A percentile compares a stretch with the other conserved stretches of the same genome.
phyloP scores from a whole-genome alignment of 768 basidiomycete genomes.

The Naganishia kalamii region DNA sequence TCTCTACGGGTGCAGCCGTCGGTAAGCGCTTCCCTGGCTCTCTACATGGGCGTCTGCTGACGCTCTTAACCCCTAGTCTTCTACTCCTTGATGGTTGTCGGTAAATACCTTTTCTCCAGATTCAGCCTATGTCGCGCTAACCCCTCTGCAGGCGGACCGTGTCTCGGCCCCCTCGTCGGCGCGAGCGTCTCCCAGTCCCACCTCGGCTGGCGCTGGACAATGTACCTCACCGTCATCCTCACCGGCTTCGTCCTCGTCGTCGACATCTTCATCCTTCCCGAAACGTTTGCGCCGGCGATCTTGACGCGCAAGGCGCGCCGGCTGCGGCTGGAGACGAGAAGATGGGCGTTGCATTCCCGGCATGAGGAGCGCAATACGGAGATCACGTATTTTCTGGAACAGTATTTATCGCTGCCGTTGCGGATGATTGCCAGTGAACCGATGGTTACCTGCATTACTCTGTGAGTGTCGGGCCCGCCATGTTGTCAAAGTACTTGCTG shows the following conservation, averaged over 20 bases:
- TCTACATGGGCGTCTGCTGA: not conserved
- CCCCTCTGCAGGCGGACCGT: conserved; percentile 9
- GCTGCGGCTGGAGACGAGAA: conserved; percentile 34
- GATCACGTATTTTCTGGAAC: conserved; percentile 39
- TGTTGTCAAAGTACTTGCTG: not conserved
- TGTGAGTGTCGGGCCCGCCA: conserved; percentile 15
- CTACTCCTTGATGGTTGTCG: conserved; percentile 44
- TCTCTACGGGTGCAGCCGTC: conserved; percentile 11
- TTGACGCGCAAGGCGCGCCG: conserved; percentile 42
- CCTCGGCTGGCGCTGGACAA: conserved; percentile 47
- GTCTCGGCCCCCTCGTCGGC: conserved; percentile 9
- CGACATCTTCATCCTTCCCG: conserved; percentile 40
- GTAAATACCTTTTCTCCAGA: not conserved
- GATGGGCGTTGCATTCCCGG: conserved; percentile 41
- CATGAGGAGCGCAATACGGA: conserved; percentile 41
- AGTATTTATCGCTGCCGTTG: conserved; percentile 39
- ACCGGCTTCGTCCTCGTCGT: conserved; percentile 32
- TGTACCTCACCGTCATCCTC: conserved; percentile 44
- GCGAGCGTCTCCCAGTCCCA: conserved; percentile 35
- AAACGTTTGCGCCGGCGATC: conserved; percentile 45
- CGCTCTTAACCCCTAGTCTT: conserved; percentile 19
- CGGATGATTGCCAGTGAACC: conserved; percentile 42
- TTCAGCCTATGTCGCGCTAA: not conserved
- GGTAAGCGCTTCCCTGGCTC: not conserved
- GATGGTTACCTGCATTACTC: conserved; percentile 34